Percentiles rank a stretch among this genome's conserved stretches.
These are phyloP conservation scores for Lentinula edodes DNA, from an alignment of 768 basidiomycete species.

Conservation along the genomic window DNA sequence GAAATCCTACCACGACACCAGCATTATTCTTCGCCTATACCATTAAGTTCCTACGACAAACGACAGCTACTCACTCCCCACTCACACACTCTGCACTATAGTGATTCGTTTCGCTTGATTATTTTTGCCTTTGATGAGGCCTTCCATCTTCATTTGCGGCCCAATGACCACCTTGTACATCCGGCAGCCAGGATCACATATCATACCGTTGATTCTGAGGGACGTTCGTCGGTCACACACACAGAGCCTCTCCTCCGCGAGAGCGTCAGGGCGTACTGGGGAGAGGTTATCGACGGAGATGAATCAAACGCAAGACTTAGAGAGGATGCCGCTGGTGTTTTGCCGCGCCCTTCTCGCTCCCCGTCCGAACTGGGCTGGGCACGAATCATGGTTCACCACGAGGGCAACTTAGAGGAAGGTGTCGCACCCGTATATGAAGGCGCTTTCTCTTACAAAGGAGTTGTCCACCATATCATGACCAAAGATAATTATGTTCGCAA, in stretches of 20 bases:
- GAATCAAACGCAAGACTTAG: constrained; percentile 50
- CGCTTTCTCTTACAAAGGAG: constrained; percentile 64
- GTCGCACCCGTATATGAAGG: constrained; percentile 66
- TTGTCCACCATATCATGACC: constrained; percentile 66
- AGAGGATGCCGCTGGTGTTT: constrained; percentile 55
- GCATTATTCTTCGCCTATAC: constrained; percentile 14
- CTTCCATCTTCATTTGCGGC: constrained; percentile 69
- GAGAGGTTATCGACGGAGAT: constrained; percentile 64
- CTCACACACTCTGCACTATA: constrained; percentile 51
- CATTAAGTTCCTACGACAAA: constrained; percentile 22
- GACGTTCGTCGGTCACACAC: constrained; percentile 42
- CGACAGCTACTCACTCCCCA: constrained; percentile 25
- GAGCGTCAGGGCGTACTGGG: constrained; percentile 63
- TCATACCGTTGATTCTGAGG: constrained; percentile 46
- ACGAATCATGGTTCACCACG: constrained; percentile 66
- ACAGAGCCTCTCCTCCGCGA: constrained; percentile 60
- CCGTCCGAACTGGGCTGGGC: constrained; percentile 66
- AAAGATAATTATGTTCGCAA: constrained; percentile 64
- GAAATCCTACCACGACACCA: constrained; percentile 49
- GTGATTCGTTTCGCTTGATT: constrained; percentile 67
- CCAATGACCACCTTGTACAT: constrained; percentile 75
- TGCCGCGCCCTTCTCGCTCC: constrained; percentile 29
- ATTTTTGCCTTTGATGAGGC: constrained; percentile 61
- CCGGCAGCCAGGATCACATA: constrained; percentile 71
- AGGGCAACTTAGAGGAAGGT: constrained; percentile 42